Percentiles rank a stretch among this genome's conserved stretches.
Conservation (phyloP, 2,329 filamentous ascomycete genomes). For the Fusarium redolens region DNA sequence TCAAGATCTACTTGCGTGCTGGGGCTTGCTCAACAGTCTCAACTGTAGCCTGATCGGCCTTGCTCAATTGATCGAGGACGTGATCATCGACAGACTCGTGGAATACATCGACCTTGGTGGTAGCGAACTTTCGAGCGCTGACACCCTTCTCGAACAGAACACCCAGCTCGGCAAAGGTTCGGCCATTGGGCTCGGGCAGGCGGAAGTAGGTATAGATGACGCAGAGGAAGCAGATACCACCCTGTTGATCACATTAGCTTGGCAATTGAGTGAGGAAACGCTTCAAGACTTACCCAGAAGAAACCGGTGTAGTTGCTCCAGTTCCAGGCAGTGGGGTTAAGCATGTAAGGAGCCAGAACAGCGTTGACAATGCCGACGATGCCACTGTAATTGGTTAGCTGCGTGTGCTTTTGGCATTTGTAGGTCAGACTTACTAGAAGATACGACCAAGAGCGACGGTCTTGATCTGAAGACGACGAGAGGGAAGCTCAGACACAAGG, state of each 20-base stretch:
- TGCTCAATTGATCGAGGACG: slow-evolving; percentile 60
- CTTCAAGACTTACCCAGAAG: slow-evolving; percentile 71
- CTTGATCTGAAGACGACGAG: slow-evolving; percentile 87
- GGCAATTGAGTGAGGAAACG: accelerated
- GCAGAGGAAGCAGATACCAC: slow-evolving; percentile 80
- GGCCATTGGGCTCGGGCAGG: slow-evolving; percentile 78
- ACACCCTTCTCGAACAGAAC: slow-evolving; percentile 81
- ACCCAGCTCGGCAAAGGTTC: slow-evolving; percentile 88
- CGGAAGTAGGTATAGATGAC: slow-evolving; percentile 75
- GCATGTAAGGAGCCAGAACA: slow-evolving; percentile 90
- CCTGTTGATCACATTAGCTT: background rate
- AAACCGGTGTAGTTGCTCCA: slow-evolving; percentile 90
- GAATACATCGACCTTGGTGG: slow-evolving; percentile 68
- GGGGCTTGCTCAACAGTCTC: slow-evolving; percentile 20
- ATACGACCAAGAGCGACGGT: slow-evolving; percentile 88
- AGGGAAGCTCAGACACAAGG: slow-evolving; percentile 85
- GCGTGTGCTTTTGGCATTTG: background rate
- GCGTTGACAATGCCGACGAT: slow-evolving; percentile 84
- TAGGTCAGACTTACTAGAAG: slow-evolving; percentile 64
- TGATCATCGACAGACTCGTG: slow-evolving; percentile 61
- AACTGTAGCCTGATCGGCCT: slow-evolving; percentile 39
- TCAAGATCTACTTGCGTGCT: background rate
- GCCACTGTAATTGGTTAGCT: slow-evolving; percentile 61
- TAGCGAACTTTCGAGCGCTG: slow-evolving; percentile 77
- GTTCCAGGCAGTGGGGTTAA: slow-evolving; percentile 87